These are phyloP conservation scores for Diplosphaera chodatii DNA, from an alignment of 139 green algal genomes.

Conservation along the genomic window DNA sequence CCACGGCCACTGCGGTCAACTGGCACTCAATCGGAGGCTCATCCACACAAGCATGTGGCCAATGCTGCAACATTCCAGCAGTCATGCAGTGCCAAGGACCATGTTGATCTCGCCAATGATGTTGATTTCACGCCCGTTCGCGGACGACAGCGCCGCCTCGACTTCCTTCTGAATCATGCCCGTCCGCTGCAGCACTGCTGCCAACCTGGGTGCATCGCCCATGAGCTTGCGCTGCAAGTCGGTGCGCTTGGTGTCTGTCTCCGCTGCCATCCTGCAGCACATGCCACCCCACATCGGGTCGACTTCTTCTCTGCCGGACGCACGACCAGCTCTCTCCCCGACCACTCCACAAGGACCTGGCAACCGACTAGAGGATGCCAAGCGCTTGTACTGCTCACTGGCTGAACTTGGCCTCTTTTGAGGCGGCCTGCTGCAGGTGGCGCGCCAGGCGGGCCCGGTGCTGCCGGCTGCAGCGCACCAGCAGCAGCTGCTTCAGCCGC, in stretches of 20 bases:
- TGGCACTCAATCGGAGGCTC: too few relatives aligned
- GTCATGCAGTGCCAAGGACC: constrained; percentile 16
- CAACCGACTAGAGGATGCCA: too few relatives aligned
- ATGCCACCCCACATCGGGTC: too few relatives aligned
- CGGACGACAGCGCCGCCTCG: constrained; percentile 21
- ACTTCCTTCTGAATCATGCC: constrained; percentile 18
- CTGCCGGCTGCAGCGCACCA: constrained; percentile 34
- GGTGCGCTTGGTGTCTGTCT: constrained; percentile 23
- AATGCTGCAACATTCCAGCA: too few relatives aligned
- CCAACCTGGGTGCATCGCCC: constrained; percentile 23
- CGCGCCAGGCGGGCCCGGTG: constrained; percentile 34
- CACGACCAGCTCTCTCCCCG: too few relatives aligned
- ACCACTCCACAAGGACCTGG: too few relatives aligned
- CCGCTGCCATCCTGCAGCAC: constrained; percentile 20
- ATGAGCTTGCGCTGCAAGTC: constrained; percentile 27
- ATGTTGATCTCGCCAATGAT: constrained; percentile 50
- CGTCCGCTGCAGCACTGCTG: constrained; percentile 15
- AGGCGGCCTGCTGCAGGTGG: constrained; percentile 39
- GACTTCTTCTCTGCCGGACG: too few relatives aligned
- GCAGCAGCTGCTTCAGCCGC: constrained; percentile 37
- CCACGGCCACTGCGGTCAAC: too few relatives aligned
- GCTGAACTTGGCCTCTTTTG: constrained; percentile 41
- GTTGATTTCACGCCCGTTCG: constrained; percentile 27
- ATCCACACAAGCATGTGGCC: too few relatives aligned
- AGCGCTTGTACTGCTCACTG: too few relatives aligned